Conservation (phyloP, 208 protist genomes). For the Eutreptiella sp. region DNA sequence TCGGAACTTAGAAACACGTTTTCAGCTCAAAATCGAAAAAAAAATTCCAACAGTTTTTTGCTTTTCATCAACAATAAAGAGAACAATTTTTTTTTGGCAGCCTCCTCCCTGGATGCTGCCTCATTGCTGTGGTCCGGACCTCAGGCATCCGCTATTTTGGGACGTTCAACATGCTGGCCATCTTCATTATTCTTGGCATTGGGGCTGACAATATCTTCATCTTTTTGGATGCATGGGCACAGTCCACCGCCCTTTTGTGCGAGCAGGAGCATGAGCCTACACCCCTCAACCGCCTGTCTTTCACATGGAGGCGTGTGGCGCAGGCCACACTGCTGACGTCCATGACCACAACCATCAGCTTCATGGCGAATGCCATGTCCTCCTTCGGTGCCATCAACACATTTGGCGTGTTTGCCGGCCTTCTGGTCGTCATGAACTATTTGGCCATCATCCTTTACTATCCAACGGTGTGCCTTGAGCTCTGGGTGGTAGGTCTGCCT, state of each 20-base stretch:
- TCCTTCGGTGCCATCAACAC: constrained; percentile 10
- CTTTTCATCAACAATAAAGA: no score
- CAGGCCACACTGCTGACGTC: constrained; percentile 13
- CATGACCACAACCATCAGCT: constrained; percentile 5
- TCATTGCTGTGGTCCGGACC: no score
- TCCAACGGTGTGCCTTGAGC: constrained; percentile 14
- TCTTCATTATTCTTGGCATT: constrained; percentile 30
- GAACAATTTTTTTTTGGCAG: no score
- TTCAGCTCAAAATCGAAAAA: no score
- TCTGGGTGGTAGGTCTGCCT: no score
- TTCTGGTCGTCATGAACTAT: constrained; percentile 21
- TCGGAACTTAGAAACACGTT: no score
- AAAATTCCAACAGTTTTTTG: no score
- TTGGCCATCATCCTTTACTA: constrained; percentile 16
- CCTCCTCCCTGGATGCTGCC: no score
- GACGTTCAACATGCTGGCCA: constrained; percentile 22
- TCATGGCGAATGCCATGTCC: constrained; percentile 18
- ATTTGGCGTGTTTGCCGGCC: constrained; percentile 18
- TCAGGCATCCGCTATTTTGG: constrained; percentile 9
- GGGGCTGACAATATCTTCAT: constrained; percentile 27
- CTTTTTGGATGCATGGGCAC: constrained; percentile 17
- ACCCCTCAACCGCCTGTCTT: constrained; percentile 6
- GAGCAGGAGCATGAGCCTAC: no score
- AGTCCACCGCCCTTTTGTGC: constrained; percentile 5
- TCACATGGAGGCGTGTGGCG: constrained; percentile 4